These are phyloP conservation scores for Candida nitratophila DNA, from an alignment of 805 yeast genomes.

Conservation along the genomic window DNA sequence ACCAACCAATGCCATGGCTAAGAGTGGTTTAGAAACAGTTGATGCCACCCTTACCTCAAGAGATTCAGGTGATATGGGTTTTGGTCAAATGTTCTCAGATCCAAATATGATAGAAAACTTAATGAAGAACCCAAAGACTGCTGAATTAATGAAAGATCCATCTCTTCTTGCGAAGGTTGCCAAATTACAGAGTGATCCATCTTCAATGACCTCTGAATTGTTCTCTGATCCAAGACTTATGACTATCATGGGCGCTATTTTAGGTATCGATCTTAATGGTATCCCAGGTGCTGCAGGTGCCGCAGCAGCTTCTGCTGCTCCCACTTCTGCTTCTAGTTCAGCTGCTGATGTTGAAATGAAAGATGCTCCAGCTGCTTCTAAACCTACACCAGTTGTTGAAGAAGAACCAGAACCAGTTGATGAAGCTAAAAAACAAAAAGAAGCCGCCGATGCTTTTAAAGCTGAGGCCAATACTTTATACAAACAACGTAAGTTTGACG, in stretches of 20 bases:
- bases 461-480: conserved; percentile 82
- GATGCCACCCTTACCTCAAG: conserved; percentile 48
- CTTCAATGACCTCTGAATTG: conserved; percentile 61
- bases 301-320: conserved; percentile 14
- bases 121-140: conserved; percentile 78
- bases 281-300: conserved; percentile 16
- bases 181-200: conserved; percentile 63
- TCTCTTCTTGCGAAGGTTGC: conserved; percentile 63
- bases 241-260: conserved; percentile 77
- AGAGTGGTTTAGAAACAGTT: conserved; percentile 70
- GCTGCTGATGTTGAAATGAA: conserved; percentile 28
- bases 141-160: conserved; percentile 84
- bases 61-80: conserved; percentile 50
- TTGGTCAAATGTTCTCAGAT: conserved; percentile 72
- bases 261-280: conserved; percentile 70
- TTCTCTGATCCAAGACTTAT: conserved; percentile 78
- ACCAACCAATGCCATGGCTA: conserved; percentile 76
- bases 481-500: conserved; percentile 84
- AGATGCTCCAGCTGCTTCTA: conserved; percentile 27
- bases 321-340: conserved; percentile 8
- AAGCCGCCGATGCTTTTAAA: conserved; percentile 62
- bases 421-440: conserved; percentile 29
- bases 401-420: conserved; percentile 1
- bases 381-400: conserved; percentile 4
- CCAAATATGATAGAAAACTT: conserved; percentile 73